Evolutionary conservation across 129 eudicot genomes (phyloP).

Genomic region (Tanacetum coccineum): DNA sequence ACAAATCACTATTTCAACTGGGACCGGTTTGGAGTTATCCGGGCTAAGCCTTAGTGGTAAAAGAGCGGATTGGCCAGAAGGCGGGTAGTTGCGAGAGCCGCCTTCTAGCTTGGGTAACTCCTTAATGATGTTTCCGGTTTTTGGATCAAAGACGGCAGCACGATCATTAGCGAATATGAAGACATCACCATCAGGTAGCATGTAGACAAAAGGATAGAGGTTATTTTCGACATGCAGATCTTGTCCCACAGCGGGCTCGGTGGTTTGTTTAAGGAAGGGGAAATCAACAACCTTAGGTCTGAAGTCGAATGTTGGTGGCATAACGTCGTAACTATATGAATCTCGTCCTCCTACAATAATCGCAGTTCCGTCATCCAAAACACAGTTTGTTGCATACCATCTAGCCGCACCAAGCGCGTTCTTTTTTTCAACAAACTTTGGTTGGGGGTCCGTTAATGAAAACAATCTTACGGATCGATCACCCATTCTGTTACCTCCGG

Average conservation of each 20-base stretch:
- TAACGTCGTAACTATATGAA: constrained; percentile 19
- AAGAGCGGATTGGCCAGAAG: constrained; percentile 64
- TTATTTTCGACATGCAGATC: constrained; percentile 52
- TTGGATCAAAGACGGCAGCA: constrained; percentile 46
- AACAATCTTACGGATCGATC: constrained; percentile 32
- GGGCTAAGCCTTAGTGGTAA: constrained; percentile 53
- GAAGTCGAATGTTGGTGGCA: constrained; percentile 20
- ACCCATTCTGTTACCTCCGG: constrained; percentile 64
- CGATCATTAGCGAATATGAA: constrained; percentile 73
- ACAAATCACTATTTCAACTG: constrained; percentile 55
- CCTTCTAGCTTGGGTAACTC: constrained; percentile 50
- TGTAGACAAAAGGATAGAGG: constrained; percentile 66
- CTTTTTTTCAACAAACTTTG: constrained; percentile 40
- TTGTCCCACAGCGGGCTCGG: not conserved
- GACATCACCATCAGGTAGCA: constrained; percentile 61
- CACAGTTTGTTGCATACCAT: constrained; percentile 43
- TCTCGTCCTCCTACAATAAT: constrained; percentile 28
- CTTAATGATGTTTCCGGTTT: constrained; percentile 32
- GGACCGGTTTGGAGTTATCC: not conserved
- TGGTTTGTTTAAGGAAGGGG: constrained; percentile 30
- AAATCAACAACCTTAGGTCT: constrained; percentile 10
- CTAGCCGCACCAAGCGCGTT: constrained; percentile 36
- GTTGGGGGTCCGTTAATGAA: constrained; percentile 8
- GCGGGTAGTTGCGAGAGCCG: constrained; percentile 80
- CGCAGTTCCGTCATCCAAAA: constrained; percentile 30